Base-by-base conservation (phyloP, 257 asterid genomes). In the Nicotiana otophora region DNA sequence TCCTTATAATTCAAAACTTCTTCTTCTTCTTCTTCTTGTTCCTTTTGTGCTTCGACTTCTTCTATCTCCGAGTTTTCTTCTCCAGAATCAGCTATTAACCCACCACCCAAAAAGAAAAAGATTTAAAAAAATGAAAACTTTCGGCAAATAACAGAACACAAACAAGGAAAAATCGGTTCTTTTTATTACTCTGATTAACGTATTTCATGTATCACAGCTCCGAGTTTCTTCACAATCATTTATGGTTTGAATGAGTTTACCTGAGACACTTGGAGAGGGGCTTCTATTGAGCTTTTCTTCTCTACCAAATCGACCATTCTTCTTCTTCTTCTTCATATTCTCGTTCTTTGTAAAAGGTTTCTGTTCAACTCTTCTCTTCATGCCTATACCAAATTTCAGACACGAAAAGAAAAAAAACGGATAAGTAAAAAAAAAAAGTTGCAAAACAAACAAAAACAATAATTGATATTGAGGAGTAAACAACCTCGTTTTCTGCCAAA, bases 41-140 rank as follows among this genome's bases (percentile, higher is more conserved):
- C 80, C n/a, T 86, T 54, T 72, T 63, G 63, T 1, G 23, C 33
- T 31, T 77, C 75, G 55, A 55, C 15, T 77, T 68, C 90, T 33
- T 62, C 80, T 30, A 81, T 68, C 19, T 89, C 87, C 57, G 42
- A 68, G 76, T 83, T 77, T 61, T 86, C 88, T 74, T 90, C 87
- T 3, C 77, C 39, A 51, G 82, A 84, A 30, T 86, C 86, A 80
- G 75, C 96, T 88, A 81, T 78, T 53, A 69, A 60, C 42, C 63
- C 53, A 26, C 55, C 19, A 66, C 34, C 23, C 42, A 28, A 33
- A 9, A 77, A 67, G 17, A 28, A 26, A 12, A 62, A 75, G 4
- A 11, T 28, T 14, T 0, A 17, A 10, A 77, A 42, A 23, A 20
- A 55, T 9, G 7, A 10, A 4, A 53, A 36, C 12, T 42, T 65